A percentile compares a stretch with the other conserved stretches of the same genome.
Evolutionary conservation across 116 monocot genomes (phyloP).

Genomic region (Iris pallida): DNA sequence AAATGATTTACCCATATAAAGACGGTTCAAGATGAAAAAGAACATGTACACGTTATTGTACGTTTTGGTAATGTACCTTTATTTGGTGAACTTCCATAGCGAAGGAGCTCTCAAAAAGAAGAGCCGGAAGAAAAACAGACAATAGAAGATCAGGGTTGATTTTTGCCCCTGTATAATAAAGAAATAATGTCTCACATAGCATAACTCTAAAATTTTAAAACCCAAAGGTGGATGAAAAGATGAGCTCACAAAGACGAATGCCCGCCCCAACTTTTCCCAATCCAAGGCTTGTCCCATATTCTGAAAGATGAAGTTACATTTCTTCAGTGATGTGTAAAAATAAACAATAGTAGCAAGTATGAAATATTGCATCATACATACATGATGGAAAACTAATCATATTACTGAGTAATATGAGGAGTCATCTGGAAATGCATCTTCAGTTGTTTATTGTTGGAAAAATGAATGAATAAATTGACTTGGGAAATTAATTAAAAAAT

Average conservation of each 20-base stretch:
- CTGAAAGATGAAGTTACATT: constrained; percentile 31
- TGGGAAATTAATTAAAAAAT: too few relatives aligned
- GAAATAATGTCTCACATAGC: background rate
- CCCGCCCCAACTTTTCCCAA: constrained; percentile 85
- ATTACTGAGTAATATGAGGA: background rate
- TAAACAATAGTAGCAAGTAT: background rate
- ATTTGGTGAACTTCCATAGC: constrained; percentile 98
- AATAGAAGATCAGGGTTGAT: constrained; percentile 88
- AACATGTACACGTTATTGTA: background rate
- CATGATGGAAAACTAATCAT: background rate
- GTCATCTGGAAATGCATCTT: background rate
- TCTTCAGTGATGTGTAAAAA: background rate
- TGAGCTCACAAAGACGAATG: constrained; percentile 83
- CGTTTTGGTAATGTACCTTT: constrained; percentile 47
- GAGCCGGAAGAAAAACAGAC: constrained; percentile 93
- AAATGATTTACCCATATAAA: too few relatives aligned
- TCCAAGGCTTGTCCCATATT: constrained; percentile 73
- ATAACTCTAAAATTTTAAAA: constrained; percentile 2
- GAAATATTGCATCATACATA: background rate
- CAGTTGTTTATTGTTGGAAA: background rate
- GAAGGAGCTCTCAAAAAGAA: constrained; percentile 99
- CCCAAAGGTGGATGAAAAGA: background rate
- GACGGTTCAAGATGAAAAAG: too few relatives aligned
- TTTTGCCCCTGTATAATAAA: constrained; percentile 63
- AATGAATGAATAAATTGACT: too few relatives aligned